phyloP scores from a whole-genome alignment of 495 filamentous ascomycete genomes.

The Penicillium arizonense region DNA sequence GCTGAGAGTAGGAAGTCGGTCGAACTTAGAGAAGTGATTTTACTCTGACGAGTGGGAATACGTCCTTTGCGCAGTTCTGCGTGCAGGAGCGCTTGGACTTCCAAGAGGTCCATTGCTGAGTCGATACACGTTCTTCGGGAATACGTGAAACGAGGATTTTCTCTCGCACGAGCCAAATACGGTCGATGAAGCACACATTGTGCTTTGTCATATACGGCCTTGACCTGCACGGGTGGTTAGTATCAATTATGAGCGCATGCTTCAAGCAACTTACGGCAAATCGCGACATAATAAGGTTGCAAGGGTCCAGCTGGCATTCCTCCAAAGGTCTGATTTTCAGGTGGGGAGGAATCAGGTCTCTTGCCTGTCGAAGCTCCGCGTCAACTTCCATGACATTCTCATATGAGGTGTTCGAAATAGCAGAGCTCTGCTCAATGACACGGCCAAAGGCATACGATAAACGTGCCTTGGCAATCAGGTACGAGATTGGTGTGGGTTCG shows the following conservation, averaged over 20 bases:
- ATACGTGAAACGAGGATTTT: constrained; percentile 77
- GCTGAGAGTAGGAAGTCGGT: constrained; percentile 86
- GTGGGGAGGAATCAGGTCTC: constrained; percentile 72
- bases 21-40: constrained; percentile 73
- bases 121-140: constrained; percentile 86
- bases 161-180: constrained; percentile 73
- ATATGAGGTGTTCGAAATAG: constrained; percentile 56
- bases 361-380: constrained; percentile 67
- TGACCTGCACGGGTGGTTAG: constrained; percentile 45
- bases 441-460: constrained; percentile 61
- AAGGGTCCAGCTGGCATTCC: constrained; percentile 70
- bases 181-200: constrained; percentile 86
- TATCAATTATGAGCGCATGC: not conserved
- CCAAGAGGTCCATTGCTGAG: constrained; percentile 76
- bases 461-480: constrained; percentile 79
- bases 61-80: constrained; percentile 72
- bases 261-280: constrained; percentile 51
- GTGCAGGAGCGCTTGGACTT: constrained; percentile 73
- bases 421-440: constrained; percentile 53
- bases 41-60: constrained; percentile 66
- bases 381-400: constrained; percentile 86
- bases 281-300: constrained; percentile 80
- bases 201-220: constrained; percentile 86
- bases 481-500: constrained; percentile 84
- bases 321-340: constrained; percentile 75